Evolutionary conservation across 2,329 filamentous ascomycete species (phyloP), one percentile per base, ranked within the genome.

Genomic region (Cercospora sesami): DNA sequence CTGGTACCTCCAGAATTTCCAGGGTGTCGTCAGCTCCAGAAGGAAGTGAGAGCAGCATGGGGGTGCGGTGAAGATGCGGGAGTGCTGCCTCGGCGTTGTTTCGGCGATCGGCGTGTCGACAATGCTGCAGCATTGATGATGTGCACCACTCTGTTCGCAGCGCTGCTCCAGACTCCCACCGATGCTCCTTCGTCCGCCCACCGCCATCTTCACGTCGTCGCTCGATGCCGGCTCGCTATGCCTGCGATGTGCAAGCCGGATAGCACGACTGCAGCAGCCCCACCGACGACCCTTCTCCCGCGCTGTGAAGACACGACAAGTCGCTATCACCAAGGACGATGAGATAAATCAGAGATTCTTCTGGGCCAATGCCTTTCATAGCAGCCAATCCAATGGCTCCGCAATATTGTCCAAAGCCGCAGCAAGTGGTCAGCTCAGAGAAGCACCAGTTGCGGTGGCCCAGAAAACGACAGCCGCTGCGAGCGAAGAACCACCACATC

Each of bases 281-380:
- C 48, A 59, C 33, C 64, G 63, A 18, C 71, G 72, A 60, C 42
- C 68, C 23, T 72, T 74, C 62, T 66, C 72, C 26, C 68, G 63
- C 39, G 66, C 68, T 12, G 45, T 72, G 21, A 58, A 71, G 42
- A 63, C 68, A n/a, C 68, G 68, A 55, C 74, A 75, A 55, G 67
- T 73, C 3, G 73, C 73, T 7, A 68, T 64, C 5, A 66, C 73
- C 30, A 72, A 67, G 62, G 70, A 71, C 53, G 71, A 76, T 55
- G 70, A 73, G 31, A 68, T 78, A 14, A 75, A 77, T 51, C 72
- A 71, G 64, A 74, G 65, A 36, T 79, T 78, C 67, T 78, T 79
- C 71, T 77, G 75, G 74, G 75, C 76, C 45, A 78, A 79, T 73
- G 75, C 74, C 31, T 75, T 74, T 42, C 57, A 64, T 51, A 61